These are phyloP conservation scores for Mortierella claussenii DNA, from an alignment of 192 early-diverging fungal genomes.

Conservation along the genomic window DNA sequence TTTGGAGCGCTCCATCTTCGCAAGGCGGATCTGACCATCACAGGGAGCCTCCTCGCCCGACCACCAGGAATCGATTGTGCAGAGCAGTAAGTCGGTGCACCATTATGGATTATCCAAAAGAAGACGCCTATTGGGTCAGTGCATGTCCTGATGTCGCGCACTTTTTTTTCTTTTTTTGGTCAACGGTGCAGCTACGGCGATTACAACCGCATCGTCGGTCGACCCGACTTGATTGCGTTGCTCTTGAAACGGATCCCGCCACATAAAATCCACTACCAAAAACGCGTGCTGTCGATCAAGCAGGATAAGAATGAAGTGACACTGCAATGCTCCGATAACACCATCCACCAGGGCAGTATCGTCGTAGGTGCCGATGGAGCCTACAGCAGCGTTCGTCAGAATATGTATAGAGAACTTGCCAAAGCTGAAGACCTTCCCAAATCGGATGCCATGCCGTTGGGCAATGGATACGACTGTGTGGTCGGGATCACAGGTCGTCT, in stretches of 20 bases:
- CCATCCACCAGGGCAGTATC: constrained; percentile 11
- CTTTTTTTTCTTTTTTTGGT: too few relatives aligned
- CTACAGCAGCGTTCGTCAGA: constrained; percentile 27
- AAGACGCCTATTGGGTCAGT: too few relatives aligned
- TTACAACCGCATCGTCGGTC: constrained; percentile 6
- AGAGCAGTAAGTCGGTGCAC: constrained; percentile 11
- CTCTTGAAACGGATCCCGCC: constrained; percentile 12
- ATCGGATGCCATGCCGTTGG: constrained; percentile 5
- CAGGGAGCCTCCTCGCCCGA: constrained; percentile 4
- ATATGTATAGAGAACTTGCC: constrained; percentile 13
- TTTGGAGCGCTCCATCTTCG: constrained; percentile 28
- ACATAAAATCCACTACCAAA: constrained; percentile 14
- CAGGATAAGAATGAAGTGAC: constrained; percentile 24
- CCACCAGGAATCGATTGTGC: background rate
- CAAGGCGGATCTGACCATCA: constrained; percentile 12
- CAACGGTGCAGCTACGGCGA: constrained; percentile 14
- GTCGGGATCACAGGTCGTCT: constrained; percentile 15
- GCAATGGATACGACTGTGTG: constrained; percentile 24
- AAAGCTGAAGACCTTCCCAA: background rate
- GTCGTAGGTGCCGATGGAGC: constrained; percentile 36
- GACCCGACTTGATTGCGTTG: constrained; percentile 15
- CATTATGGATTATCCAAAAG: too few relatives aligned
- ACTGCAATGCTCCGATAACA: constrained; percentile 17
- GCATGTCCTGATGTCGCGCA: too few relatives aligned
- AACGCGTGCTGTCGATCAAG: constrained; percentile 9